phyloP scores from a whole-genome alignment of 768 basidiomycete genomes.

The Lentinus tigrinus region DNA sequence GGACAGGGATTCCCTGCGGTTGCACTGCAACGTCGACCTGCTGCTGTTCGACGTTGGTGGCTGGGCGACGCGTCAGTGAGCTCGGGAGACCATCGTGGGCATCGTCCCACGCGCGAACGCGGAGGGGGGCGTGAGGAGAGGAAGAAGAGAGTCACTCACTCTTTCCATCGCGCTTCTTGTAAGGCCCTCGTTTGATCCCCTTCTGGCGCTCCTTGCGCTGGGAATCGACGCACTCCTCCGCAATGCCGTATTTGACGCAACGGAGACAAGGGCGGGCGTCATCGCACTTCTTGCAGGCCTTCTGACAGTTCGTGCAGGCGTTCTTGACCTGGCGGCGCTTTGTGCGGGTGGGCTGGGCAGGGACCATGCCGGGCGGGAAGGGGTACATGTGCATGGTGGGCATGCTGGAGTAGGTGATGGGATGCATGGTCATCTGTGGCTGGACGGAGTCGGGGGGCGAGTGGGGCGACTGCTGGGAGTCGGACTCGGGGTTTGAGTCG shows the following conservation, averaged over 20 bases:
- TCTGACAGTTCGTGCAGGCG: constrained; percentile 88
- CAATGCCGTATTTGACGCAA: constrained; percentile 87
- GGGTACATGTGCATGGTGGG: constrained; percentile 69
- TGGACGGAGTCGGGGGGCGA: constrained; percentile 34
- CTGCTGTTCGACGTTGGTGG: constrained; percentile 46
- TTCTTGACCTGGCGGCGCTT: constrained; percentile 91
- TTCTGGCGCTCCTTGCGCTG: constrained; percentile 91
- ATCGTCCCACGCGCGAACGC: constrained; percentile 12
- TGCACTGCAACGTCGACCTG: constrained; percentile 42
- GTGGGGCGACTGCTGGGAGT: constrained; percentile 30
- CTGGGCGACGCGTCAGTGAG: constrained; percentile 48
- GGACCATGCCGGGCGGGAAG: constrained; percentile 48
- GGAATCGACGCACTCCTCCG: constrained; percentile 86
- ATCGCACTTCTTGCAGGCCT: constrained; percentile 91
- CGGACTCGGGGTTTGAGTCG: constrained; percentile 40
- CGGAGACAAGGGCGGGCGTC: constrained; percentile 90
- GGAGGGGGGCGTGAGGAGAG: constrained; percentile 4
- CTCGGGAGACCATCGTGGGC: constrained; percentile 15
- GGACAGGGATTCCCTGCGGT: constrained; percentile 38
- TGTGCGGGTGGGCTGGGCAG: constrained; percentile 54
- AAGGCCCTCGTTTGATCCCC: constrained; percentile 83
- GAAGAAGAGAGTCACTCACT: constrained; percentile 45
- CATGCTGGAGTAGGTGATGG: constrained; percentile 50
- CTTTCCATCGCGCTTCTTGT: constrained; percentile 95
- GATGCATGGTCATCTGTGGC: constrained; percentile 51